Base-by-base conservation (phyloP, 441 rosid species). In the Aquilaria agallochum region DNA sequence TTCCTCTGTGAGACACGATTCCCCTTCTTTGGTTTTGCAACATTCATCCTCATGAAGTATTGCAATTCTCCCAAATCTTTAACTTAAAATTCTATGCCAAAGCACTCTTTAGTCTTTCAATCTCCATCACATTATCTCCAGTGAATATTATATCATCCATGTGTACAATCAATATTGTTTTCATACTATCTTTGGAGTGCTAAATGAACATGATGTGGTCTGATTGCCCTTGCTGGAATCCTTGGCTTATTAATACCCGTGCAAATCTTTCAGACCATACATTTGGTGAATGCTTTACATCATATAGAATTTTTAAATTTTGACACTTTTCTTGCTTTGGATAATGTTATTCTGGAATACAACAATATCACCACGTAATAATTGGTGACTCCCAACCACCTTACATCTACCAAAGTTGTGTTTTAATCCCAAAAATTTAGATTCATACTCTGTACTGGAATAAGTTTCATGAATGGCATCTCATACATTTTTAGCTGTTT, bases 101-200 rank as follows among this genome's bases (percentile, higher is more conserved):
- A 4, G 2, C 4, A n/a, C 10, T 5, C 33, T 53, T n/a, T 5
- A 40, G 13, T 36, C 11, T 14, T 11, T 15, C 31, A 4, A 6
- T n/a, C 31, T 53, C 56, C 13, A 6, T 49, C 11, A 12, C 32
- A 34, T 62, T 33, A 36, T 57, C 14, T 0, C 66, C 40, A 2
- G 40, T 62, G 6, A 62, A 5, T 30, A 62, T 20, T 10, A 33
- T 62, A 3, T 62, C 66, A 53, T 62, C 66, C 1, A 62, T 33
- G 50, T 62, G 50, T 2, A 62, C 54, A 50, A 51, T 50, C 3
- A 62, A n/a, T 1, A 50, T 5, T 8, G 50, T 33, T 1, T 7
- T 52, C 1, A 15, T 34, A 2, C 34, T 32, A 20, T 33, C 20
- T 1, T 50, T 36, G 0, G 40, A 7, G 30, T 50, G 11, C 3